These are phyloP conservation scores for Phytophthora meadii DNA, from an alignment of 352 stramenopile genomes.

Conservation along the genomic window DNA sequence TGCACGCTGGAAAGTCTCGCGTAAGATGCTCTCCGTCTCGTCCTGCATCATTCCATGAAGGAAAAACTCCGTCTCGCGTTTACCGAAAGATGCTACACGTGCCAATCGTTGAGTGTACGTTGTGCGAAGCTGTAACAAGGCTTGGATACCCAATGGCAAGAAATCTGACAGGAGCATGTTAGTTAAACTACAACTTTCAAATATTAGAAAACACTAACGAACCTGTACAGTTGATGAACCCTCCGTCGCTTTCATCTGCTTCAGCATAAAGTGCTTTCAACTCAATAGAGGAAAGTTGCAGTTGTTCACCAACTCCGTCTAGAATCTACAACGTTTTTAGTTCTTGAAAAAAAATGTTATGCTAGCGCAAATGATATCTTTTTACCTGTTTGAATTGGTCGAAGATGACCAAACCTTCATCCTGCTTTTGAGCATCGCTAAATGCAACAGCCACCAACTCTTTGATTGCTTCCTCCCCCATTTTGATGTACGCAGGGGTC, in stretches of 20 bases:
- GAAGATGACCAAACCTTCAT: constrained; percentile 47
- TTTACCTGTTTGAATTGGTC: constrained; percentile 55
- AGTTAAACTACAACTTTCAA: background rate
- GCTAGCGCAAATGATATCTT: no score
- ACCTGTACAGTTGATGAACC: constrained; percentile 55
- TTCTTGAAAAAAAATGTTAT: no score
- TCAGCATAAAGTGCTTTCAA: constrained; percentile 70
- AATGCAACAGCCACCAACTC: constrained; percentile 52
- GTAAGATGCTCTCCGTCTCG: constrained; percentile 80
- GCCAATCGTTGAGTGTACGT: constrained; percentile 55
- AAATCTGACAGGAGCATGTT: constrained; percentile 42
- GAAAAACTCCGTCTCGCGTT: constrained; percentile 57
- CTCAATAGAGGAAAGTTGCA: constrained; percentile 66
- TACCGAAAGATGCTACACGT: constrained; percentile 50
- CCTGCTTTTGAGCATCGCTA: constrained; percentile 48
- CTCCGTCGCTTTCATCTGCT: constrained; percentile 69
- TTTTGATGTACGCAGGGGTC: constrained; percentile 64
- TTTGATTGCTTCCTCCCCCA: constrained; percentile 68
- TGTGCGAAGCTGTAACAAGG: constrained; percentile 48
- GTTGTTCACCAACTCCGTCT: constrained; percentile 47
- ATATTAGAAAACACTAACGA: background rate
- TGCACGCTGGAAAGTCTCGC: constrained; percentile 76
- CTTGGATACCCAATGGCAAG: constrained; percentile 56
- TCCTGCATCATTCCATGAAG: constrained; percentile 86
- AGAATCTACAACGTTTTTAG: constrained; percentile 33